These are phyloP conservation scores for Solanum aculeatissimum DNA, from an alignment of 305 asterid genomes.

Conservation along the genomic window DNA sequence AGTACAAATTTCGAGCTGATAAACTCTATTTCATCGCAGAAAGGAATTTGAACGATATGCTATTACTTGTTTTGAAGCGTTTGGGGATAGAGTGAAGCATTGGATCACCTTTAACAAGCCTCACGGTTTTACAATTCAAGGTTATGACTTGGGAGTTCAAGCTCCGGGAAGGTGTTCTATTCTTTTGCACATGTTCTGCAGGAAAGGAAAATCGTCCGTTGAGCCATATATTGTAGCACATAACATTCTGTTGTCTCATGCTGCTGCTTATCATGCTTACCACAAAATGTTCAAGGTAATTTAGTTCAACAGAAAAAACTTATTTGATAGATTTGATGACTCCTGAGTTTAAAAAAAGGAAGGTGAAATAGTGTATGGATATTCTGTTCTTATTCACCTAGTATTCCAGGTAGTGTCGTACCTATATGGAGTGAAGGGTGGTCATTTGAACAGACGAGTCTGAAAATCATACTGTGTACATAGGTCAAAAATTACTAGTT, in stretches of 20 bases:
- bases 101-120: constrained; percentile 95
- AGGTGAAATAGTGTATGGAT: neutral
- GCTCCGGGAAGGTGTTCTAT: constrained; percentile 90
- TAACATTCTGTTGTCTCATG: constrained; percentile 64
- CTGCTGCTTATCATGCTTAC: constrained; percentile 56
- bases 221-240: constrained; percentile 77
- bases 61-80: constrained; percentile 53
- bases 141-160: constrained; percentile 67
- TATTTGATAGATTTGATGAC: neutral
- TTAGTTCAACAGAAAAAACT: neutral
- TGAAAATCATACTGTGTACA: neutral
- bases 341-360: neutral
- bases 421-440: neutral
- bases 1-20: neutral
- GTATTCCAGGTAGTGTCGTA: constrained; percentile 13
- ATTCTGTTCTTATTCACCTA: neutral
- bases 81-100: constrained; percentile 71
- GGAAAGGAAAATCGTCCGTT: constrained; percentile 48
- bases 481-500: neutral
- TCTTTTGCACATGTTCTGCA: constrained; percentile 53
- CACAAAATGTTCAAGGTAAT: constrained; percentile 53
- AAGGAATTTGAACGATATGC: constrained; percentile 60
- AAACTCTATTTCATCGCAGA: constrained; percentile 21
- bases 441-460: neutral
- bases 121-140: constrained; percentile 64